Base-by-base conservation (phyloP, 208 protist species). In the Leishmania lainsoni region DNA sequence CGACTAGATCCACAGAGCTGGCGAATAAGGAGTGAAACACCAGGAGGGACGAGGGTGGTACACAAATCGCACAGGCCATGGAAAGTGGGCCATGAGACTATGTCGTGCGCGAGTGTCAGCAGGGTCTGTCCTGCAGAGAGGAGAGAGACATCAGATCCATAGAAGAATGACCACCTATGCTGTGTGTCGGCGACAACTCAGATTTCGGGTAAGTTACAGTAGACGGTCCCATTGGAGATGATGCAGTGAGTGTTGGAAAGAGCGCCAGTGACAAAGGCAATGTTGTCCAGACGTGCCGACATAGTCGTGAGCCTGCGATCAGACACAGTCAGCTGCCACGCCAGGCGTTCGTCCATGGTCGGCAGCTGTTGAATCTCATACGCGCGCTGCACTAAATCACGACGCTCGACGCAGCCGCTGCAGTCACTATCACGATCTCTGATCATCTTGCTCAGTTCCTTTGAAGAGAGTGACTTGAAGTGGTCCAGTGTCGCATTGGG, bases 331-430 rank as follows among this genome's bases (percentile, higher is more conserved):
- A 93, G 84, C 80, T 88, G 74, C 75, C 86, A 83, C 9, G 86
- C 83, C 3, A 92, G 79, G n/a, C 75, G 83, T 58, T 92, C 85
- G 49, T 93, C 88, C 52, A 83, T 42, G 0, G 83, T 89, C 0
- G 80, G 86, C 51, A 79, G 71, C 29, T 86, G 76, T 58, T 84
- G 84, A 22, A 88, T 79, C 56, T 85, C 78, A 75, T 90, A 59
- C 2, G 80, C 89, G 29, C 77, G 83, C 48, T 87, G 76, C 45
- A 89, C 84, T 9, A 93, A 75, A n/a, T 95, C 81, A 5, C 71
- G 54, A 16, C 86, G 84, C 81, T 92, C 87, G 6, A 91, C 69
- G 48, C 89, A 92, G 56, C 85, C 89, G 45, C 81, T 42, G 81
- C 89, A 95, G 32, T 74, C 61, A 14, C 73, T 66, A 68, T 88